Percentiles rank a stretch among this genome's conserved stretches.
Conservation (phyloP, 331 rosid genomes). For the Quercus tomentella region DNA sequence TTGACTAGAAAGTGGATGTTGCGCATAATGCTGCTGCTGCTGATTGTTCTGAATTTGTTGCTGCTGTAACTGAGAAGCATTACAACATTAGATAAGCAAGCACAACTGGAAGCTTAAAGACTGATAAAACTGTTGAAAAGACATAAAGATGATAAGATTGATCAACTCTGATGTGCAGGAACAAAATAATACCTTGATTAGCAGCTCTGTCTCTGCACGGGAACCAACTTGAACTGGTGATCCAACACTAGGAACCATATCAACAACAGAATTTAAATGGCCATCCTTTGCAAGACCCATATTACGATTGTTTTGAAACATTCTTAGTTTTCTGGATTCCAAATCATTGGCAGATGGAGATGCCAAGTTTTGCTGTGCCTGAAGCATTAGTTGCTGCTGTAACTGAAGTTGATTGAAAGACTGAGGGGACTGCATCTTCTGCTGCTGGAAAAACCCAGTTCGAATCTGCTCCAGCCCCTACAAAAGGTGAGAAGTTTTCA, state of each 20-base stretch:
- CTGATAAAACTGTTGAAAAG: slow-evolving; percentile 1
- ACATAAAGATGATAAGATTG: not conserved
- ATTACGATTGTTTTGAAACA: slow-evolving; percentile 38
- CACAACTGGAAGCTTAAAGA: slow-evolving; percentile 5
- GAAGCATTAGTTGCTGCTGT: slow-evolving; percentile 54
- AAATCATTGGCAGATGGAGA: slow-evolving; percentile 42
- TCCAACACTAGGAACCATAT: slow-evolving; percentile 38
- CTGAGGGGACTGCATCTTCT: slow-evolving; percentile 47
- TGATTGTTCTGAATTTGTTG: slow-evolving; percentile 42
- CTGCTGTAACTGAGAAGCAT: slow-evolving; percentile 25
- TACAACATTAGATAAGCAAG: slow-evolving; percentile 10
- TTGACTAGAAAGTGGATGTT: slow-evolving; percentile 39
- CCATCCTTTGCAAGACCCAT: slow-evolving; percentile 42
- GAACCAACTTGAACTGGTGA: slow-evolving; percentile 47
- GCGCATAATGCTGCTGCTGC: slow-evolving; percentile 40
- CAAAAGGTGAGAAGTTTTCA: slow-evolving; percentile 20
- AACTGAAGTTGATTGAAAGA: slow-evolving; percentile 43
- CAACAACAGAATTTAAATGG: slow-evolving; percentile 30
- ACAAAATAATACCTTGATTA: slow-evolving; percentile 42
- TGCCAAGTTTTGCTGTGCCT: slow-evolving; percentile 42
- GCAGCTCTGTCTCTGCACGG: slow-evolving; percentile 37
- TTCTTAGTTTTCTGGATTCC: slow-evolving; percentile 36
- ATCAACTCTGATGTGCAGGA: not conserved
- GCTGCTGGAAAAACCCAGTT: slow-evolving; percentile 48
- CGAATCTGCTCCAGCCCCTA: slow-evolving; percentile 57